Evolutionary conservation across 495 filamentous ascomycete species (phyloP).

Genomic region (Haplographium delicatum): DNA sequence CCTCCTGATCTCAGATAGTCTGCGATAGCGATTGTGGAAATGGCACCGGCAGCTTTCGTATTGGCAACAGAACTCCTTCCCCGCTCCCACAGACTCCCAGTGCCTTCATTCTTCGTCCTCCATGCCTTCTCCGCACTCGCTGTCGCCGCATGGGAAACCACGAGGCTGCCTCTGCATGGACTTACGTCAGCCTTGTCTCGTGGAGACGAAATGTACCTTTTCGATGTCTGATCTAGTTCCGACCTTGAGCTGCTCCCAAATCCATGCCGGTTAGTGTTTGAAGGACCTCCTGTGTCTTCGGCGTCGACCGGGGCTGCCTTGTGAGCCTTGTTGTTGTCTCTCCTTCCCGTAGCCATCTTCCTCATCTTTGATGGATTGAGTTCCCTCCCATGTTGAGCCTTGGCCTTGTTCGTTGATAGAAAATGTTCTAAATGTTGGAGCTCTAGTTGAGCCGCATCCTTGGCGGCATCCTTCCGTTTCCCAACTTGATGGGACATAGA

Average conservation of each 20-base stretch:
- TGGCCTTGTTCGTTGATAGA: background rate
- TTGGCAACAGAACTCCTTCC: background rate
- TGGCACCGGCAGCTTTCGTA: background rate
- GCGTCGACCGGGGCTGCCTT: background rate
- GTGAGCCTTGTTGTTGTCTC: background rate
- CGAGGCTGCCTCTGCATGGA: background rate
- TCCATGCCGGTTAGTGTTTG: background rate
- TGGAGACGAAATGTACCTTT: background rate
- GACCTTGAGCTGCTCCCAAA: no score
- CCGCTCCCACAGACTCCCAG: no score
- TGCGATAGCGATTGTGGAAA: no score
- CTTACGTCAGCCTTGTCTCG: background rate
- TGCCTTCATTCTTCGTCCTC: no score
- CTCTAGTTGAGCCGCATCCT: slow-evolving; percentile 2
- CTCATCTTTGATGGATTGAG: slow-evolving; percentile 3
- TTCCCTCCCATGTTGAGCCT: background rate
- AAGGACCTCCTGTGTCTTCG: slow-evolving; percentile 16
- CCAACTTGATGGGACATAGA: slow-evolving; percentile 20
- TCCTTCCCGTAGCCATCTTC: background rate
- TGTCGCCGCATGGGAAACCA: slow-evolving; percentile 6
- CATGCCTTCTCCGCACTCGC: slow-evolving; percentile 1
- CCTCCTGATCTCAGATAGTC: background rate
- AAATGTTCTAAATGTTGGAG: slow-evolving; percentile 11
- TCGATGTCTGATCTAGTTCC: no score
- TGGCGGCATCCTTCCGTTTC: slow-evolving; percentile 5